These are phyloP conservation scores for Hypocrella siamensis DNA, from an alignment of 2,329 filamentous ascomycete species.

Conservation along the genomic window DNA sequence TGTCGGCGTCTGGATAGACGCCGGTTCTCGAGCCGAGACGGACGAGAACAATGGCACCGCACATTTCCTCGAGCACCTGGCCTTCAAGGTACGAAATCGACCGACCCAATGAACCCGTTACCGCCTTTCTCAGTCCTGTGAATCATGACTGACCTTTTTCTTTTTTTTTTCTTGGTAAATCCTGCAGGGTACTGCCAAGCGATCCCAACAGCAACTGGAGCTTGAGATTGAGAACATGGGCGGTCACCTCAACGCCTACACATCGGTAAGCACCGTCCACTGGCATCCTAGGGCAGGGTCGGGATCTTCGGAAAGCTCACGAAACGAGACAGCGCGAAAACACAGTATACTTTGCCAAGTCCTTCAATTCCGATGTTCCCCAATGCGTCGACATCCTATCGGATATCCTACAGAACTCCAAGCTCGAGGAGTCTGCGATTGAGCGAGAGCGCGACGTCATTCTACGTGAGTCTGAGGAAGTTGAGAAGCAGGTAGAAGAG, in stretches of 20 bases:
- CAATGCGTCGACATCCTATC: constrained; percentile 95
- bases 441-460: constrained; percentile 98
- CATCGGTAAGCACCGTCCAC: constrained; percentile 56
- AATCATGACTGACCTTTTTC: no score
- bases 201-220: constrained; percentile 93
- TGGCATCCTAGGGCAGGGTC: constrained; percentile 9
- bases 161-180: no score
- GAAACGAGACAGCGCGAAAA: constrained; percentile 62
- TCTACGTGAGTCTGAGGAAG: constrained; percentile 95
- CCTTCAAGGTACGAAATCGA: constrained; percentile 72
- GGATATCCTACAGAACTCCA: constrained; percentile 98
- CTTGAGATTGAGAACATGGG: constrained; percentile 99
- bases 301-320: constrained; percentile 11
- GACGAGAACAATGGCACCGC: constrained; percentile 97
- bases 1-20: constrained; percentile 98
- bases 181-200: constrained; percentile 70
- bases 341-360: constrained; percentile 99
- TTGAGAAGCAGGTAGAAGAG: constrained; percentile 99
- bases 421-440: constrained; percentile 82
- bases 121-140: no score
- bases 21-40: constrained; percentile 94
- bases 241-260: constrained; percentile 97
- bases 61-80: constrained; percentile 98
- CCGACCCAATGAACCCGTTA: neutral
- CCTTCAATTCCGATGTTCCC: constrained; percentile 94